Conservation (phyloP, 768 basidiomycete species). For the Lyophyllum semitale region DNA sequence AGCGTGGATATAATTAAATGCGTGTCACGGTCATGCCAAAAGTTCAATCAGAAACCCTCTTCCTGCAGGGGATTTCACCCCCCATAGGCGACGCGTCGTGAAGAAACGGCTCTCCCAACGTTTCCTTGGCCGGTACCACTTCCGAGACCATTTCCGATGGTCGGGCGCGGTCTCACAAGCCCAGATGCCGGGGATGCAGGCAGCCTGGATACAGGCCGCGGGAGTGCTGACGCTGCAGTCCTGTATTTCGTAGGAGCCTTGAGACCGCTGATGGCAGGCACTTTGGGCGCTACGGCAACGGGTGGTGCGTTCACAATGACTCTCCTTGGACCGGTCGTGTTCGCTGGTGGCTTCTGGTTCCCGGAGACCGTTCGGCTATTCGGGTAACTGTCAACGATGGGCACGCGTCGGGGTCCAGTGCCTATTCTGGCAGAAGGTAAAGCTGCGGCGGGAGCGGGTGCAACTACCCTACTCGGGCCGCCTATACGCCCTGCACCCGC, state of each 20-base stretch:
- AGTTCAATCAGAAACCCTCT: not conserved
- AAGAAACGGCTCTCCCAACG: not conserved
- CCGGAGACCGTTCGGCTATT: not conserved
- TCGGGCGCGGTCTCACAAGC: constrained; percentile 9
- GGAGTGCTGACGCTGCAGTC: constrained; percentile 15
- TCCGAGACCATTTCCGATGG: not conserved
- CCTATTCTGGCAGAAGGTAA: constrained; percentile 10
- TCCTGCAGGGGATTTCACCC: not conserved
- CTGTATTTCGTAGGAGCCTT: constrained; percentile 14
- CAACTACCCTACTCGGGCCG: not conserved
- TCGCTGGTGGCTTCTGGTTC: constrained; percentile 8
- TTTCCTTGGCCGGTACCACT: constrained; percentile 4
- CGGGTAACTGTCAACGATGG: constrained; percentile 17
- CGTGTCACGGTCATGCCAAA: not conserved
- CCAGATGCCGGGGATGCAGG: constrained; percentile 13
- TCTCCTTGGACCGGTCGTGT: constrained; percentile 15
- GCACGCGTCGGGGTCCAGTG: constrained; percentile 39
- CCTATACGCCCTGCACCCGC: not conserved
- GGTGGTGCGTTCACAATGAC: constrained; percentile 9
- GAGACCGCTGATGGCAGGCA: constrained; percentile 10
- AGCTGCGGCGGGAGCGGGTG: not conserved
- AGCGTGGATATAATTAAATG: constrained; percentile 6
- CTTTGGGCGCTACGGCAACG: constrained; percentile 12
- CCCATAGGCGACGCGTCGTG: constrained; percentile 12
- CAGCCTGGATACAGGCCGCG: constrained; percentile 17